A percentile compares a stretch with the other conserved stretches of the same genome.
These are phyloP conservation scores for Colletotrichum chrysophilum DNA, from an alignment of 2,329 filamentous ascomycete genomes.

Conservation along the genomic window DNA sequence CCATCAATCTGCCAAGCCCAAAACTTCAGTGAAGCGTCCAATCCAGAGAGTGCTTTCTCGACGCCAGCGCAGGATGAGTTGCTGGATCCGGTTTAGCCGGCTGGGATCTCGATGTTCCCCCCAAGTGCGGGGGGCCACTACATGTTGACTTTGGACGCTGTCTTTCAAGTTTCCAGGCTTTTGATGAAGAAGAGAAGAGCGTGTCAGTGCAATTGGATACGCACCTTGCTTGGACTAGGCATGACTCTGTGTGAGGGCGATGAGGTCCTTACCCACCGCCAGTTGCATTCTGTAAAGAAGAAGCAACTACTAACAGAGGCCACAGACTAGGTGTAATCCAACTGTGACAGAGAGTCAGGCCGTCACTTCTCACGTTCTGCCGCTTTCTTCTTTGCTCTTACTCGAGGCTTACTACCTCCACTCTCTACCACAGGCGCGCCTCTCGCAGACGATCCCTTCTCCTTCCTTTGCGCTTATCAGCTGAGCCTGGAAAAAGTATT, in stretches of 20 bases:
- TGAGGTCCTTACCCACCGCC: neutral
- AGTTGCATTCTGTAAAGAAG: neutral
- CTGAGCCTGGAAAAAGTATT: neutral
- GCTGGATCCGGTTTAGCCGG: neutral
- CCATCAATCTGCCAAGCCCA: neutral
- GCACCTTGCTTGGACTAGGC: neutral
- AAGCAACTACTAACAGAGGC: neutral
- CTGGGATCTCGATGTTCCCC: neutral
- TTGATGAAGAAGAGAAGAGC: neutral
- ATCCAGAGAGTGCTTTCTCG: neutral
- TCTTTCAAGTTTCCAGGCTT: neutral
- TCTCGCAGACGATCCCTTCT: neutral
- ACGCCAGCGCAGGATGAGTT: slow-evolving; percentile 1
- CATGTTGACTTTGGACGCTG: neutral
- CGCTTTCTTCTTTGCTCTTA: neutral
- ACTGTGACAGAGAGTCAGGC: neutral
- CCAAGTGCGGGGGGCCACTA: neutral
- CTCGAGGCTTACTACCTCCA: neutral
- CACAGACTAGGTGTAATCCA: neutral
- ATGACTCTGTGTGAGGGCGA: neutral
- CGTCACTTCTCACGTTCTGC: neutral
- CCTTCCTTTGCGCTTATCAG: neutral
- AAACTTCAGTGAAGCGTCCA: neutral
- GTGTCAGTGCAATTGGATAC: neutral
- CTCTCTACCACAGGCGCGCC: slow-evolving; percentile 3